These are phyloP conservation scores for Trichoderma hamatum DNA, from an alignment of 2,329 filamentous ascomycete species.

Conservation along the genomic window DNA sequence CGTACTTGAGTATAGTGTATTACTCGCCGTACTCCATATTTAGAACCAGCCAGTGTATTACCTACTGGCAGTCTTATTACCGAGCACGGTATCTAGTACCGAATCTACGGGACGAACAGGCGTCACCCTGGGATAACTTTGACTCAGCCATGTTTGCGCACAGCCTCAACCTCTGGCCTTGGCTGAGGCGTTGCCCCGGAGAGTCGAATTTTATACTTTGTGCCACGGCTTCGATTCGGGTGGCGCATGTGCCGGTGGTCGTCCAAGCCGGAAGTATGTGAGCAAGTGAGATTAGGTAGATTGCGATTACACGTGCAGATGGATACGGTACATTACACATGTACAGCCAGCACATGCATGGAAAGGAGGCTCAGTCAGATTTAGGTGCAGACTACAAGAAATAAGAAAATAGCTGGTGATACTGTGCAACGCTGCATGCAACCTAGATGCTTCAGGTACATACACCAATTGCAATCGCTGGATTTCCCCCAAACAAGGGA, in stretches of 20 bases:
- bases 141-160: neutral
- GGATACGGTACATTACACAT: neutral
- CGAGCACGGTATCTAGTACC: neutral
- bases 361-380: neutral
- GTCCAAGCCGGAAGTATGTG: neutral
- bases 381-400: neutral
- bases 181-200: neutral
- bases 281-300: neutral
- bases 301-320: neutral
- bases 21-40: neutral
- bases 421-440: neutral
- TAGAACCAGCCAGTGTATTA: neutral
- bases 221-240: neutral
- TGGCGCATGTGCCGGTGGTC: neutral
- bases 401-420: neutral
- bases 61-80: neutral
- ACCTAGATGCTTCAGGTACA: neutral
- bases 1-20: no score
- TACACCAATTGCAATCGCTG: neutral
- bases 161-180: neutral
- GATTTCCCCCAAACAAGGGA: neutral
- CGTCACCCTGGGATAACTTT: neutral
- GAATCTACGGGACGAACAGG: neutral
- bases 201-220: neutral
- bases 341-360: neutral